Conservation (phyloP, 305 asterid species). For the Stenogyne calaminthoides region DNA sequence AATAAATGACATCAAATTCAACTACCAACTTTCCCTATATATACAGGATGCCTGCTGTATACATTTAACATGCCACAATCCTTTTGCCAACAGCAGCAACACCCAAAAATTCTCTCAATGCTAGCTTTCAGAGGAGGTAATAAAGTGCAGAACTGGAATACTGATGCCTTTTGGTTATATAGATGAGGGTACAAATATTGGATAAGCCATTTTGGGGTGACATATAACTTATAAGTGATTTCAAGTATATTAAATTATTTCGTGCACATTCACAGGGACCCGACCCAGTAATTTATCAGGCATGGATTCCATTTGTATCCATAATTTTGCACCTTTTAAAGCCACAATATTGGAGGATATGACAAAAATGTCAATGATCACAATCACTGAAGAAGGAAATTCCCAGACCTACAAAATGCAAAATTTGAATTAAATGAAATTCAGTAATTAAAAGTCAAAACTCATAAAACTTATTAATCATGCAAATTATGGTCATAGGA, state of each 20-base stretch:
- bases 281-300: background rate
- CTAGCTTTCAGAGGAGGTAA: background rate
- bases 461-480: background rate
- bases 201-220: background rate
- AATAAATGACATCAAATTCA: background rate
- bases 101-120: background rate
- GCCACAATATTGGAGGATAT: conserved; percentile 81
- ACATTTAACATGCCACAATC: background rate
- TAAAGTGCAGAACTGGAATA: background rate
- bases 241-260: conserved; percentile 8
- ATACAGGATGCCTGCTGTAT: background rate
- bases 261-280: background rate
- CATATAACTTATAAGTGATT: conserved; percentile 4
- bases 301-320: conserved; percentile 4
- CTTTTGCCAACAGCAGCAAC: background rate
- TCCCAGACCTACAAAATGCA: conserved; percentile 73
- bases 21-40: background rate
- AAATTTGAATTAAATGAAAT: conserved; percentile 2
- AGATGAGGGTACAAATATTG: background rate
- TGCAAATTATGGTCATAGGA: background rate
- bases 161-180: background rate
- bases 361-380: conserved; percentile 74
- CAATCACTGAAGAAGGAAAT: conserved; percentile 67
- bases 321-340: conserved; percentile 56
- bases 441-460: background rate